Percentiles rank a stretch among this genome's conserved stretches.
Evolutionary conservation across 2,329 filamentous ascomycete genomes (phyloP).

Genomic region (Chaetomium globosum): DNA sequence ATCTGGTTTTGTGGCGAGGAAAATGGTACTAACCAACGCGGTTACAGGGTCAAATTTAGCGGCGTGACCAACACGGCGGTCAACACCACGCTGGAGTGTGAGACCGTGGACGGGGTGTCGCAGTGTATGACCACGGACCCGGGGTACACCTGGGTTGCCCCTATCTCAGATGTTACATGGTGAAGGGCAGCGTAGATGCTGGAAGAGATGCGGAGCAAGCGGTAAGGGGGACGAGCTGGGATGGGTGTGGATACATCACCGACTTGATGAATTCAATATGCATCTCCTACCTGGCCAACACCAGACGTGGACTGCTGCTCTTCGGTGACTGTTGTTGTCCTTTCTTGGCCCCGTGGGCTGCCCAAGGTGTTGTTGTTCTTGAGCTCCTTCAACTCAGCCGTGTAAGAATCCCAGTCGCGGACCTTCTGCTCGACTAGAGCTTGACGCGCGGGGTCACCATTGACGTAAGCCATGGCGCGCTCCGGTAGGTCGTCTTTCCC

Average conservation of each 20-base stretch:
- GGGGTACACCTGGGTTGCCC: conserved; percentile 25
- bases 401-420: no score
- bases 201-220: not conserved
- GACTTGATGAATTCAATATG: no score
- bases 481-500: no score
- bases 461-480: no score
- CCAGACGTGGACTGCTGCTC: no score
- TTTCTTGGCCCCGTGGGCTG: no score
- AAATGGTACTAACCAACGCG: not conserved
- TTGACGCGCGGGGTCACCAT: no score
- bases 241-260: not conserved
- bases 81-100: conserved; percentile 27
- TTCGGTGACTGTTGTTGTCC: no score
- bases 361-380: no score
- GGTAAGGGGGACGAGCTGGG: not conserved
- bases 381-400: no score
- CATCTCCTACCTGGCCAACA: no score
- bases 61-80: conserved; percentile 32
- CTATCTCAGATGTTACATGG: conserved; percentile 18
- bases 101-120: conserved; percentile 15
- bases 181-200: not conserved
- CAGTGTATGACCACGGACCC: conserved; percentile 26
- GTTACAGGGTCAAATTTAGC: conserved; percentile 34
- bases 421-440: no score
- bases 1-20: not conserved